Percentiles rank a stretch among this genome's conserved stretches.
phyloP scores from a whole-genome alignment of 192 early-diverging fungal species.

The Linderina pennispora region DNA sequence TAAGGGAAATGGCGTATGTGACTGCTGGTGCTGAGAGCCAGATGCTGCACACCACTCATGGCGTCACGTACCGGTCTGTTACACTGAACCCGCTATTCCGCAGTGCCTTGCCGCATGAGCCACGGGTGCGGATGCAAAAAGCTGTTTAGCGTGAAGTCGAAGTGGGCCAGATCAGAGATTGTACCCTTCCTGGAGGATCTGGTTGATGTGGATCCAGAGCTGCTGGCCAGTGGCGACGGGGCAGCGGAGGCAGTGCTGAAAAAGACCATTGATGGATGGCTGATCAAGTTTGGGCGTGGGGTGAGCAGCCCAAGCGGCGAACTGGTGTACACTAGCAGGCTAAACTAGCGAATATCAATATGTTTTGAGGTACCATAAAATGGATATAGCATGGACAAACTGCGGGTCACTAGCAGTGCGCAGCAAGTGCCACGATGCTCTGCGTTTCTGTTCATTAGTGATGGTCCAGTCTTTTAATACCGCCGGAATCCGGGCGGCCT shows the following conservation, averaged over 20 bases:
- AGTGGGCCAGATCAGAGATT: conserved; percentile 27
- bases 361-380: too few relatives aligned
- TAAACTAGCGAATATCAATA: too few relatives aligned
- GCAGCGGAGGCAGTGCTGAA: conserved; percentile 1
- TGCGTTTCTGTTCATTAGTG: not conserved
- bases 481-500: conserved; percentile 51
- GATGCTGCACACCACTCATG: conserved; percentile 8
- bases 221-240: conserved; percentile 11
- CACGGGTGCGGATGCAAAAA: conserved; percentile 15
- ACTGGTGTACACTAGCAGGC: conserved; percentile 27
- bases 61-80: conserved; percentile 8
- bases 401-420: too few relatives aligned
- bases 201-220: conserved; percentile 20
- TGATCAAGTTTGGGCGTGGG: conserved; percentile 34
- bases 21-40: conserved; percentile 15
- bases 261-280: conserved; percentile 33
- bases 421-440: not conserved
- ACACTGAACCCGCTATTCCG: conserved; percentile 21
- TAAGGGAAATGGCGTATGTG: conserved; percentile 37
- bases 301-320: conserved; percentile 21
- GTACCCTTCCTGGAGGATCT: conserved; percentile 41
- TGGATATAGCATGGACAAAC: too few relatives aligned
- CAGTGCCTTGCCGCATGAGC: conserved; percentile 20
- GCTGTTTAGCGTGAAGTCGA: conserved; percentile 31
- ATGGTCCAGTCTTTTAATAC: conserved; percentile 83